Conservation (phyloP, 73 alveolate genomes). For the Urostyla sp. region DNA sequence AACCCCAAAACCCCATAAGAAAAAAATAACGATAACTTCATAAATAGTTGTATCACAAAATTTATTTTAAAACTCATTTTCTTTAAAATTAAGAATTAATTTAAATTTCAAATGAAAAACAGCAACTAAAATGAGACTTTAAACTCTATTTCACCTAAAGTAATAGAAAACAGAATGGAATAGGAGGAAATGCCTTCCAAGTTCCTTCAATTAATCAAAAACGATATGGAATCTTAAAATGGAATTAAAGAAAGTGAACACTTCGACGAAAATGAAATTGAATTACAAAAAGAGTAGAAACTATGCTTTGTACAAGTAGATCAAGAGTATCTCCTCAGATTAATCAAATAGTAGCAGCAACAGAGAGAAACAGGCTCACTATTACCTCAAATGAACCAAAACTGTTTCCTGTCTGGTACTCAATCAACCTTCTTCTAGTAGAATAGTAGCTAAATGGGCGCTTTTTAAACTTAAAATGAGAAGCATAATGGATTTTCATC, state of each 20-base stretch:
- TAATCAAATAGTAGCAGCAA: slow-evolving; percentile 1
- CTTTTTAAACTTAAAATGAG: not conserved
- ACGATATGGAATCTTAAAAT: not conserved
- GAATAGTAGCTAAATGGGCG: not conserved
- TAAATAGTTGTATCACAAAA: too few species aligned
- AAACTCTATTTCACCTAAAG: not conserved
- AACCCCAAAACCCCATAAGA: slow-evolving; percentile 47
- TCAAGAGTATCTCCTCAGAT: slow-evolving; percentile 7
- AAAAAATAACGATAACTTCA: slow-evolving; percentile 20
- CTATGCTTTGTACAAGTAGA: slow-evolving; percentile 32
- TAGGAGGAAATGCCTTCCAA: not conserved
- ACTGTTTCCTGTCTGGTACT: not conserved
- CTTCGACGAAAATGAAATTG: not conserved
- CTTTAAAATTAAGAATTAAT: slow-evolving; percentile 7
- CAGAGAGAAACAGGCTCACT: not conserved
- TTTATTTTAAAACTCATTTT: too few species aligned
- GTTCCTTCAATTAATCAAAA: not conserved
- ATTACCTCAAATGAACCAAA: not conserved
- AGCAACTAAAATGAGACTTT: not conserved
- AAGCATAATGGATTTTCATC: slow-evolving; percentile 44
- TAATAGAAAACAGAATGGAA: too few species aligned
- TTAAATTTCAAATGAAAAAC: slow-evolving; percentile 49
- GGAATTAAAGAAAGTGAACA: not conserved
- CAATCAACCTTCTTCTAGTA: not conserved
- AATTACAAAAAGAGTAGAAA: not conserved